These are phyloP conservation scores for Trichosanthes cucumerina DNA, from an alignment of 306 rosid species.

Conservation along the genomic window DNA sequence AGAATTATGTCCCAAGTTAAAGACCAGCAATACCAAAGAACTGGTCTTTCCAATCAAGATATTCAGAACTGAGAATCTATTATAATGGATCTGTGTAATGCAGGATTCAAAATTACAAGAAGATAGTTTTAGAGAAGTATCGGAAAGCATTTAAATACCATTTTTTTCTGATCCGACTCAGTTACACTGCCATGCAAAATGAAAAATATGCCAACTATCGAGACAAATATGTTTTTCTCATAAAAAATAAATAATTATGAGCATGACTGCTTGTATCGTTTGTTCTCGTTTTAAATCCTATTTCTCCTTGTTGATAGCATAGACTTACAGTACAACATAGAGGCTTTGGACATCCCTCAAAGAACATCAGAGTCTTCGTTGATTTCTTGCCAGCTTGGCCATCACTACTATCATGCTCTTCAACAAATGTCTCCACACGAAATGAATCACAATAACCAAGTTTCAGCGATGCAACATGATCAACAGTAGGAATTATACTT, in stretches of 20 bases:
- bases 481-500: slow-evolving; percentile 70
- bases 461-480: slow-evolving; percentile 72
- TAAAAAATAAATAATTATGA: neutral
- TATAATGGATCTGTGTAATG: neutral
- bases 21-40: neutral
- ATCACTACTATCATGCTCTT: slow-evolving; percentile 51
- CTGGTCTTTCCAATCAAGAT: neutral
- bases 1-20: neutral
- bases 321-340: slow-evolving; percentile 89
- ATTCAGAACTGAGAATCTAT: neutral
- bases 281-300: neutral
- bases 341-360: slow-evolving; percentile 97
- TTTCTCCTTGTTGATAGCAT: neutral
- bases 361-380: slow-evolving; percentile 86
- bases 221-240: neutral
- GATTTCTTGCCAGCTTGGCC: slow-evolving; percentile 59
- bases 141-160: neutral
- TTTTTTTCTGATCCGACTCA: neutral
- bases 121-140: neutral
- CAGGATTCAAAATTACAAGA: neutral
- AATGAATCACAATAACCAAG: slow-evolving; percentile 77
- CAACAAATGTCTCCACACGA: slow-evolving; percentile 67
- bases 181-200: neutral
- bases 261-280: neutral
- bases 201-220: neutral